A percentile compares a stretch with the other conserved stretches of the same genome.
Conservation (phyloP, 495 filamentous ascomycete species). For the Aspergillus nidulans region DNA sequence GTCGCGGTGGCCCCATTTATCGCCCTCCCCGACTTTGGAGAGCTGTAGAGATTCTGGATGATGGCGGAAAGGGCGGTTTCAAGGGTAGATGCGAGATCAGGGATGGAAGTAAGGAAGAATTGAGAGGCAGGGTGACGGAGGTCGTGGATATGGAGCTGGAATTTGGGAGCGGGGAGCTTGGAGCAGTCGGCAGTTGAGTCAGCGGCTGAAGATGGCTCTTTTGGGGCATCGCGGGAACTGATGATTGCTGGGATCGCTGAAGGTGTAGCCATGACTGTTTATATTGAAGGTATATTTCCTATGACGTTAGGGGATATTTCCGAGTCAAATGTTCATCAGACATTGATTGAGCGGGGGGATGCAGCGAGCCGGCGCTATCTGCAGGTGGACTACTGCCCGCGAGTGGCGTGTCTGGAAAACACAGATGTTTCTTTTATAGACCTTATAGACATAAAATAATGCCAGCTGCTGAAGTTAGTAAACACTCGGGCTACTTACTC, state of each 20-base stretch:
- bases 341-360: not conserved
- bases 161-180: conserved; percentile 50
- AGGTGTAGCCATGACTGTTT: conserved; percentile 8
- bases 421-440: not conserved
- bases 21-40: conserved; percentile 22
- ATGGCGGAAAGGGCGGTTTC: conserved; percentile 60
- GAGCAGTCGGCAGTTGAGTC: not conserved
- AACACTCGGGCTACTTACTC: too few species aligned
- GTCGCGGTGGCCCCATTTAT: not conserved
- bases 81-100: conserved; percentile 54
- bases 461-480: too few species aligned
- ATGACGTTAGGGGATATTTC: not conserved
- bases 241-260: not conserved
- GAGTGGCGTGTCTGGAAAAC: not conserved
- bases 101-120: conserved; percentile 58
- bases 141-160: conserved; percentile 68
- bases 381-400: not conserved
- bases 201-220: not conserved
- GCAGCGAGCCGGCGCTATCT: not conserved
- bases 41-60: conserved; percentile 58
- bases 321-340: not conserved
- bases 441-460: too few species aligned
- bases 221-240: not conserved
- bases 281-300: not conserved
- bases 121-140: conserved; percentile 58